Percentiles rank a stretch among this genome's conserved stretches.
phyloP scores from a whole-genome alignment of 2,329 filamentous ascomycete species.

The Fusarium sp. region DNA sequence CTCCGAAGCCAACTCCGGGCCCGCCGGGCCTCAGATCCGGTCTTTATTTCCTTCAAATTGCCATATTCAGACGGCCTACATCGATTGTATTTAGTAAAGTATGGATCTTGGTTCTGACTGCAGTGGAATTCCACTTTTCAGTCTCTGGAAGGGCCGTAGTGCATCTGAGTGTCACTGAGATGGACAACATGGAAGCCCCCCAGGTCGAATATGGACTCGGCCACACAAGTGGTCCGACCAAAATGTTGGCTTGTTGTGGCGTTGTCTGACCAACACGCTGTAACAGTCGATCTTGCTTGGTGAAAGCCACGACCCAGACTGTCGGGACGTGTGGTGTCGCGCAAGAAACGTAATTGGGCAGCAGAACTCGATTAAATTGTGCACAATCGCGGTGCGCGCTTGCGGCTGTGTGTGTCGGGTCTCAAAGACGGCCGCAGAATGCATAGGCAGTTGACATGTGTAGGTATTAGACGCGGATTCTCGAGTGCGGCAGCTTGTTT shows the following conservation, averaged over 20 bases:
- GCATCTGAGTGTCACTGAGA: neutral
- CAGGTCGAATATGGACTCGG: neutral
- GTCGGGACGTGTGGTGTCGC: slow-evolving; percentile 33
- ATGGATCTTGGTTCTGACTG: neutral
- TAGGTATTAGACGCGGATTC: slow-evolving; percentile 11
- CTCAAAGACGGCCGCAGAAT: slow-evolving; percentile 13
- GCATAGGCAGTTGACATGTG: neutral
- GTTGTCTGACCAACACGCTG: slow-evolving; percentile 32
- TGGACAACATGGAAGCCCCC: neutral
- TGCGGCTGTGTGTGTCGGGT: neutral
- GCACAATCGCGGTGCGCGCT: slow-evolving; percentile 20
- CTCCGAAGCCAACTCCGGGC: slow-evolving; percentile 25
- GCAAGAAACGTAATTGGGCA: slow-evolving; percentile 34
- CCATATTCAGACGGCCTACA: neutral
- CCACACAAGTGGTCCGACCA: slow-evolving; percentile 9
- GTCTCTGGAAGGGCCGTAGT: neutral
- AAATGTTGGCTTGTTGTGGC: slow-evolving; percentile 34
- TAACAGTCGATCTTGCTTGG: slow-evolving; percentile 38
- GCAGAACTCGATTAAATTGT: slow-evolving; percentile 16
- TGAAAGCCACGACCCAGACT: slow-evolving; percentile 37
- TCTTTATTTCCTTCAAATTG: neutral
- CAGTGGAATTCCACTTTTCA: neutral
- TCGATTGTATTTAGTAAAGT: neutral
- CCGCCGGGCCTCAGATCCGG: slow-evolving; percentile 40
- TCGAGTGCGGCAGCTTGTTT: neutral